A percentile compares a stretch with the other conserved stretches of the same genome.
Evolutionary conservation across 257 asterid genomes (phyloP).

Genomic region (Gardenia jasminoides): DNA sequence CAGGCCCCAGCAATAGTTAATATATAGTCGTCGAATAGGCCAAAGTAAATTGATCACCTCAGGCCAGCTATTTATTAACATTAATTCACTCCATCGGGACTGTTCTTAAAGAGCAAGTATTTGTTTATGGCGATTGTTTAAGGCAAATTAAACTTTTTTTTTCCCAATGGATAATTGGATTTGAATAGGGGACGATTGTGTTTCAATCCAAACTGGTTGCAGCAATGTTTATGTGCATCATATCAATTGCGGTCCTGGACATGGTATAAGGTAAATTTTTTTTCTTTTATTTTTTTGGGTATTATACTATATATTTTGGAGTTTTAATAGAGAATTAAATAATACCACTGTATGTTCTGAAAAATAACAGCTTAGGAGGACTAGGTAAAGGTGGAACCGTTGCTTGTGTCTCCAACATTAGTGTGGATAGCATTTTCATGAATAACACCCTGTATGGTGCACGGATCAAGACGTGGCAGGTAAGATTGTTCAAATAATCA

Average conservation of each 20-base stretch:
- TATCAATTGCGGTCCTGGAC: conserved; percentile 84
- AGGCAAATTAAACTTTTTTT: background rate
- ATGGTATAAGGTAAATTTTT: conserved; percentile 70
- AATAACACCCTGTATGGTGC: conserved; percentile 68
- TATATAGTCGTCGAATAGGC: no score
- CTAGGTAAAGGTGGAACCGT: conserved; percentile 58
- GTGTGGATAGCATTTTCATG: conserved; percentile 54
- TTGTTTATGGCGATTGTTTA: background rate
- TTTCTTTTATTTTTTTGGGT: background rate
- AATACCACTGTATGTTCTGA: background rate
- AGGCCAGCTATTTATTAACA: background rate
- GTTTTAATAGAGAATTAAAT: background rate
- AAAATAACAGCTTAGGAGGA: conserved; percentile 63
- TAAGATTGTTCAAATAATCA: conserved; percentile 8
- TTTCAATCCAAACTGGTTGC: conserved; percentile 87
- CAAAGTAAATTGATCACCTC: background rate
- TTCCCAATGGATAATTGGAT: background rate
- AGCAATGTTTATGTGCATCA: conserved; percentile 65
- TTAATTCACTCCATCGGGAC: background rate
- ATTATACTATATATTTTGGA: background rate
- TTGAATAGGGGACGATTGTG: conserved; percentile 76
- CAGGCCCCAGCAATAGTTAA: no score
- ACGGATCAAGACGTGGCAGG: conserved; percentile 96
- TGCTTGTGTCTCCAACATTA: conserved; percentile 74
- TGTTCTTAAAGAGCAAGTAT: background rate